phyloP scores from a whole-genome alignment of 2,329 filamentous ascomycete species.

The Claviceps arundinis region DNA sequence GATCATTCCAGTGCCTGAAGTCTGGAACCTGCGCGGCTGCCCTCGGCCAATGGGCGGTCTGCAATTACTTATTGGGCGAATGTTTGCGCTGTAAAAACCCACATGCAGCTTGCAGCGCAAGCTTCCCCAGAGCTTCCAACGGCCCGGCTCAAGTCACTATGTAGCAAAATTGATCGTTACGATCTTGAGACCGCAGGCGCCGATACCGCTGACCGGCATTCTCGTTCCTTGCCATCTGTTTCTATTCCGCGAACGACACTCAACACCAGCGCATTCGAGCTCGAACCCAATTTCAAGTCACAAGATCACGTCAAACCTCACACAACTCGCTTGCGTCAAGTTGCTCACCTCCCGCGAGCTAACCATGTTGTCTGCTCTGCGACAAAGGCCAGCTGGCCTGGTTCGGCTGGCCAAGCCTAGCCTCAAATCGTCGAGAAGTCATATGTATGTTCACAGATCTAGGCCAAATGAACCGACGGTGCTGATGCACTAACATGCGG shows the following conservation, averaged over 20 bases:
- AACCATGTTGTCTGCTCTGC: constrained; percentile 11
- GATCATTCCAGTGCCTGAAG: no score
- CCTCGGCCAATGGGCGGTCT: constrained; percentile 5
- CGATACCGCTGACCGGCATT: constrained; percentile 17
- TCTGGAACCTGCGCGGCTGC: no score
- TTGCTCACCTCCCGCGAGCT: neutral
- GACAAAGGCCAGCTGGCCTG: constrained; percentile 7
- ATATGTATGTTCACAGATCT: constrained; percentile 7
- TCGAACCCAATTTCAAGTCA: neutral
- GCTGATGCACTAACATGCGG: neutral
- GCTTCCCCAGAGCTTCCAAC: neutral
- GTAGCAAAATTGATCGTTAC: constrained; percentile 21
- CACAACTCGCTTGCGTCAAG: neutral
- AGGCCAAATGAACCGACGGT: no score
- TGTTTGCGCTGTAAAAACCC: neutral
- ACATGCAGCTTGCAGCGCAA: neutral
- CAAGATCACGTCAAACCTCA: neutral
- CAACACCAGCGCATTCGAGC: neutral
- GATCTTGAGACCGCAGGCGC: constrained; percentile 10
- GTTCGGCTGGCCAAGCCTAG: constrained; percentile 7
- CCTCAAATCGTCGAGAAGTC: constrained; percentile 6
- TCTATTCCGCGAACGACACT: neutral
- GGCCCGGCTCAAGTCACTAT: constrained; percentile 14
- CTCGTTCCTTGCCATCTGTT: constrained; percentile 4
- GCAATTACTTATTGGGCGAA: constrained; percentile 8